Evolutionary conservation across 2,329 filamentous ascomycete genomes (phyloP).

Genomic region (Alternaria sp.): DNA sequence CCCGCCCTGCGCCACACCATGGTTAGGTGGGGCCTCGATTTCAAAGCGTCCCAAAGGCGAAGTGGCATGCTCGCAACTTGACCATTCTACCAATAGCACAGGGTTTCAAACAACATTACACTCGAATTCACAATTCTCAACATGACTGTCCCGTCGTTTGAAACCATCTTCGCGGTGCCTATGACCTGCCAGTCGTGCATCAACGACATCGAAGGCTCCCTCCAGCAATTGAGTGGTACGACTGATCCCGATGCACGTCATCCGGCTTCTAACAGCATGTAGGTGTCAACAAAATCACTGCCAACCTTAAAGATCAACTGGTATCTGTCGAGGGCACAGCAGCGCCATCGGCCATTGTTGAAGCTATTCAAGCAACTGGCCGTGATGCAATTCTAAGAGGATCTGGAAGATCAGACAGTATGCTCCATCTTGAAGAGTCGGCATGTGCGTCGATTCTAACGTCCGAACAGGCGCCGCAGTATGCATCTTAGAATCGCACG

Average conservation of each 20-base stretch:
- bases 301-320: conserved; percentile 80
- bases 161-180: conserved; percentile 95
- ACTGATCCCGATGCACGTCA: conserved; percentile 29
- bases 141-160: conserved; percentile 44
- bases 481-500: conserved; percentile 91
- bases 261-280: conserved; percentile 26
- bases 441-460: conserved; percentile 3
- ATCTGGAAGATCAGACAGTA: conserved; percentile 83
- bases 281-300: conserved; percentile 85
- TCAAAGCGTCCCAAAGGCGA: conserved; percentile 36
- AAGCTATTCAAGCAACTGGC: conserved; percentile 86
- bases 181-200: conserved; percentile 91
- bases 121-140: conserved; percentile 2
- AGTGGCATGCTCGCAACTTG: conserved; percentile 15
- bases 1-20: background rate
- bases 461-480: conserved; percentile 73
- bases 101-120: background rate
- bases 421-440: conserved; percentile 44
- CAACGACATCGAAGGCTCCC: conserved; percentile 79
- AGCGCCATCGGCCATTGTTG: conserved; percentile 86
- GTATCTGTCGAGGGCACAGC: conserved; percentile 88
- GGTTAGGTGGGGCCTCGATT: conserved; percentile 26
- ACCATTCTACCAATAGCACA: conserved; percentile 8
- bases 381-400: conserved; percentile 93
- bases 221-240: conserved; percentile 74